phyloP scores from a whole-genome alignment of 2,329 filamentous ascomycete species.

The Tolypocladium inflatum region DNA sequence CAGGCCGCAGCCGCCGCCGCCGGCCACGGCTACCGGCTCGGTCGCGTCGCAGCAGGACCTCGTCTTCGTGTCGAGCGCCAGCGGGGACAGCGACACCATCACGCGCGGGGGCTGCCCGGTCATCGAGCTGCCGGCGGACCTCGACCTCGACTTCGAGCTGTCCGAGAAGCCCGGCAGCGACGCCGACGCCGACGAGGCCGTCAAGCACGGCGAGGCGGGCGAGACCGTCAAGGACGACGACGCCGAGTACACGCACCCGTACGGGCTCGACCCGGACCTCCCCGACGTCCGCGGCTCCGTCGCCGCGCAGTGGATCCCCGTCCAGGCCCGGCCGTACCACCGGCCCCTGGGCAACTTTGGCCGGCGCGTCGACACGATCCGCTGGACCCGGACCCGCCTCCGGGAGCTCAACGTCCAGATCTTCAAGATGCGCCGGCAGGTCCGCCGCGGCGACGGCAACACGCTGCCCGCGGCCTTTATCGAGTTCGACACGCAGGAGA shows the following conservation, averaged over 20 bases:
- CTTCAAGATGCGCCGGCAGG: constrained; percentile 62
- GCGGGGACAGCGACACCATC: neutral
- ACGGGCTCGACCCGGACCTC: constrained; percentile 22
- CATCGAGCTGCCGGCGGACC: constrained; percentile 4
- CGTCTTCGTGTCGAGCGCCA: neutral
- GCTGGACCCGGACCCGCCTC: constrained; percentile 61
- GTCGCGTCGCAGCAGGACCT: constrained; percentile 3
- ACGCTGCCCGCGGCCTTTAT: constrained; percentile 76
- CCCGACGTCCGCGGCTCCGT: constrained; percentile 38
- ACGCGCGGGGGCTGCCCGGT: neutral
- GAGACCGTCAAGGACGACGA: constrained; percentile 10
- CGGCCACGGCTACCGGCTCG: neutral
- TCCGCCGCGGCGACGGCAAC: constrained; percentile 59
- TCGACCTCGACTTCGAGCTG: constrained; percentile 1
- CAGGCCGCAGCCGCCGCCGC: neutral
- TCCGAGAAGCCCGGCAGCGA: neutral
- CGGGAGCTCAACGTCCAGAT: constrained; percentile 30
- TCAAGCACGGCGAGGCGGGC: neutral
- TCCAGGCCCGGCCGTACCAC: constrained; percentile 69
- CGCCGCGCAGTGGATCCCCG: constrained; percentile 64
- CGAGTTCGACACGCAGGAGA: constrained; percentile 74
- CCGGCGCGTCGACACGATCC: constrained; percentile 89
- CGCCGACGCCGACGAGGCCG: neutral
- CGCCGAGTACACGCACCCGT: constrained; percentile 27
- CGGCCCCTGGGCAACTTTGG: constrained; percentile 58